phyloP scores from a whole-genome alignment of 1,139 yeast genomes.

The Hemisphaericaspora xylanilytica region DNA sequence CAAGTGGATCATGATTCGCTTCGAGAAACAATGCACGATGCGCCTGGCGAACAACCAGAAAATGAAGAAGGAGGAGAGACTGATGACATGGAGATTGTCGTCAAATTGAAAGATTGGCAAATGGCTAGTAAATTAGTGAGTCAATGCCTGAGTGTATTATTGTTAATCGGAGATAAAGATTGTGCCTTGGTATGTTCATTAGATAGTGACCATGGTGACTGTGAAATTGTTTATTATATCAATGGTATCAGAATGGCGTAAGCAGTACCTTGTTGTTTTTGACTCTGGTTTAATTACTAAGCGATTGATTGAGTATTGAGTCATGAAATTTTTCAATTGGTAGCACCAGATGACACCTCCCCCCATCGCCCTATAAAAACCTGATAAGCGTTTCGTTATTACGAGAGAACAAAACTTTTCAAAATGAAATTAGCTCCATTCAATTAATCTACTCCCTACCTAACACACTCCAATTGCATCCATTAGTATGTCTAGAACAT shows the following conservation, averaged over 20 bases:
- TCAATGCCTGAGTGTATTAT: slow-evolving; percentile 49
- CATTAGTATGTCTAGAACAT: slow-evolving; percentile 13
- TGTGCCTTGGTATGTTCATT: slow-evolving; percentile 56
- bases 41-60: slow-evolving; percentile 10
- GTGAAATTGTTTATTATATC: slow-evolving; percentile 54
- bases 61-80: slow-evolving; percentile 11
- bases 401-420: background rate
- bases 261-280: too few species aligned
- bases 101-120: slow-evolving; percentile 56
- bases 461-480: background rate
- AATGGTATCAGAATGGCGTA: slow-evolving; percentile 37
- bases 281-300: background rate
- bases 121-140: slow-evolving; percentile 54
- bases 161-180: slow-evolving; percentile 48
- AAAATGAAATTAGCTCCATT: background rate
- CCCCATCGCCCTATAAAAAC: too few species aligned
- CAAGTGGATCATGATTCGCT: slow-evolving; percentile 21
- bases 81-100: slow-evolving; percentile 37
- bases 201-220: slow-evolving; percentile 57
- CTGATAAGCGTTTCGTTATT: too few species aligned
- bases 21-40: slow-evolving; percentile 15
- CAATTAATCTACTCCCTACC: background rate
- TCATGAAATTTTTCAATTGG: slow-evolving; percentile 1
- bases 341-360: too few species aligned
- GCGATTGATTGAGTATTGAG: too few species aligned